Evolutionary conservation across 2,329 filamentous ascomycete genomes (phyloP).

Genomic region (Pleoardoris graminearum): DNA sequence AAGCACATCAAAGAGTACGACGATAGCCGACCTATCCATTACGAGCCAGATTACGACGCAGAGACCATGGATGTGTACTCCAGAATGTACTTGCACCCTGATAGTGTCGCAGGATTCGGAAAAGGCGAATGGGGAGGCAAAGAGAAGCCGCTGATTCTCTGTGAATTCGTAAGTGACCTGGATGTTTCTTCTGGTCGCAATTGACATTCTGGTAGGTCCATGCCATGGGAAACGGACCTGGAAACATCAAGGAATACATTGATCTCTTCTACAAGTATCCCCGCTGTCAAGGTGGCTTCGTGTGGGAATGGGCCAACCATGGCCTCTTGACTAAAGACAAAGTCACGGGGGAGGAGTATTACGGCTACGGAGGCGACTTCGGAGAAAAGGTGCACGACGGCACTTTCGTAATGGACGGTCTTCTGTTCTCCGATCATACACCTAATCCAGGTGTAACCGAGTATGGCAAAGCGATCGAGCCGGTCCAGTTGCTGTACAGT

Average conservation of each 20-base stretch:
- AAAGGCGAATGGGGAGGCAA: constrained; percentile 39
- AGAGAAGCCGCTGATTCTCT: constrained; percentile 61
- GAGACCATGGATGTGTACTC: constrained; percentile 67
- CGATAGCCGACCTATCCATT: constrained; percentile 63
- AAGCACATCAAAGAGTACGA: constrained; percentile 63
- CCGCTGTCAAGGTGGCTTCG: constrained; percentile 64
- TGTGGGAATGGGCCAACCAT: constrained; percentile 54
- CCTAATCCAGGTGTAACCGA: constrained; percentile 48
- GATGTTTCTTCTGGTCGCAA: background rate
- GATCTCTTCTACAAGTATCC: constrained; percentile 64
- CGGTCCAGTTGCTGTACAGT: constrained; percentile 40
- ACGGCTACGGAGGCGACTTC: constrained; percentile 51
- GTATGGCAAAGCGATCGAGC: constrained; percentile 51
- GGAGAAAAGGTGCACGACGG: constrained; percentile 47
- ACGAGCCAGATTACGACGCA: constrained; percentile 66
- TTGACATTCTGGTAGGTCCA: constrained; percentile 39
- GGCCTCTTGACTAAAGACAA: constrained; percentile 48
- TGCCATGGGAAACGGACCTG: constrained; percentile 76
- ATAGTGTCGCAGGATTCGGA: constrained; percentile 55
- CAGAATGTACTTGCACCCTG: constrained; percentile 66
- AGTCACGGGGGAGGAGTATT: constrained; percentile 44
- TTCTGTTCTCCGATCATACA: constrained; percentile 48
- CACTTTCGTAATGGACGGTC: constrained; percentile 53
- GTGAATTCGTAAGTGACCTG: constrained; percentile 51
- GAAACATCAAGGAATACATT: constrained; percentile 69